These are phyloP conservation scores for Plasmodium gonderi DNA, from an alignment of 169 alveolate genomes.

Conservation along the genomic window DNA sequence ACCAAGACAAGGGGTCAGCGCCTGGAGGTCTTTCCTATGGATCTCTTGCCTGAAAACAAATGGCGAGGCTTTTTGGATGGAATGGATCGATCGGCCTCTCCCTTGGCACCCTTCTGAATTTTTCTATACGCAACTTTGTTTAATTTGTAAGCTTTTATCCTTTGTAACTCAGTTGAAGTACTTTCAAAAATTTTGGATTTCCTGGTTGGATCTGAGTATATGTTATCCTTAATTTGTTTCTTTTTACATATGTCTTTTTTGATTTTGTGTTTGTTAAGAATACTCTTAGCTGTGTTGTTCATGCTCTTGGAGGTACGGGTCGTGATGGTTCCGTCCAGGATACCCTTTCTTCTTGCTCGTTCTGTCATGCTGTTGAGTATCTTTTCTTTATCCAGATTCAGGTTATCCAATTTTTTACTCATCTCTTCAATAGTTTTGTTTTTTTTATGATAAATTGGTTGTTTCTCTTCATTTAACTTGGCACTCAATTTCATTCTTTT, in stretches of 20 bases:
- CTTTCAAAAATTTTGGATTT: slow-evolving; percentile 48
- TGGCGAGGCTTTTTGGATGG: slow-evolving; percentile 94
- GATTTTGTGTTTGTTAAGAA: neutral
- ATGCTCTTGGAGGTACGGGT: neutral
- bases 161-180: slow-evolving; percentile 74
- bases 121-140: slow-evolving; percentile 79
- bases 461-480: slow-evolving; percentile 32
- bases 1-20: slow-evolving; percentile 88
- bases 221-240: slow-evolving; percentile 41
- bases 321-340: neutral
- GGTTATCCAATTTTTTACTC: slow-evolving; percentile 38
- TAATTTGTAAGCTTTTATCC: slow-evolving; percentile 76
- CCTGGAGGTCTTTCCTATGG: slow-evolving; percentile 94
- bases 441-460: slow-evolving; percentile 49
- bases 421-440: slow-evolving; percentile 64
- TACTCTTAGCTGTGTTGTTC: neutral
- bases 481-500: slow-evolving; percentile 39
- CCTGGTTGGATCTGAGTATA: slow-evolving; percentile 32
- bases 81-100: slow-evolving; percentile 93
- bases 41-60: slow-evolving; percentile 97
- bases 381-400: slow-evolving; percentile 20
- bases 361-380: slow-evolving; percentile 47
- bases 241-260: slow-evolving; percentile 39
- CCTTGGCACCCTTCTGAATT: slow-evolving; percentile 88
- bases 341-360: slow-evolving; percentile 2